Evolutionary conservation across 306 rosid species (phyloP).

Genomic region (Cercis canadensis): DNA sequence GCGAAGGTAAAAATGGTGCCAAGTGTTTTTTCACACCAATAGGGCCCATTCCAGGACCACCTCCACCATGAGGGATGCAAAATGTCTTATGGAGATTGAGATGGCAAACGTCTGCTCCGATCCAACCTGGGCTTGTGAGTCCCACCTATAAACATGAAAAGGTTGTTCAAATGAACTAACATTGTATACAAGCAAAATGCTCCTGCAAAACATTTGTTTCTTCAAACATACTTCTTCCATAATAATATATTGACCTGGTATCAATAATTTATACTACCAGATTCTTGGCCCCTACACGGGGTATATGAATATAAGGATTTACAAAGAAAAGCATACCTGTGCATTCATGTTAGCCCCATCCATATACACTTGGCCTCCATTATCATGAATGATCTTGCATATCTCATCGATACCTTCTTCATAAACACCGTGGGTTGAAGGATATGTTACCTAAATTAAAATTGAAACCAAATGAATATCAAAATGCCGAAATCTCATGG

Average conservation of each 20-base stretch:
- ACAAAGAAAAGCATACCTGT: constrained; percentile 61
- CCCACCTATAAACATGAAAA: constrained; percentile 70
- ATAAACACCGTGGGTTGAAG: constrained; percentile 97
- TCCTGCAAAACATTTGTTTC: constrained; percentile 8
- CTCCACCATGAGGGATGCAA: constrained; percentile 99
- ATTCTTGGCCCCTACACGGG: constrained; percentile 1
- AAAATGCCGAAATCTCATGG: background rate
- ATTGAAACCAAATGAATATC: constrained; percentile 39
- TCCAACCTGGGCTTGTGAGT: constrained; percentile 97
- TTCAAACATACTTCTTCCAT: constrained; percentile 17
- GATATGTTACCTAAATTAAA: constrained; percentile 87
- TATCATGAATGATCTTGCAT: constrained; percentile 95
- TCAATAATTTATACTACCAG: background rate
- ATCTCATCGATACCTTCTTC: constrained; percentile 99
- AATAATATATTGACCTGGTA: constrained; percentile 9
- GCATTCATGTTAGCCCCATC: constrained; percentile 99
- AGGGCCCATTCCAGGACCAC: constrained; percentile 99
- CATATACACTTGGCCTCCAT: constrained; percentile 99
- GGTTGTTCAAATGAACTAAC: constrained; percentile 14
- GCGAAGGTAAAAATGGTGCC: constrained; percentile 98
- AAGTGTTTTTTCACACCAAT: constrained; percentile 99
- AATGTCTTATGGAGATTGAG: constrained; percentile 99
- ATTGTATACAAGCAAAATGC: background rate
- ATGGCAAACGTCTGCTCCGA: constrained; percentile 99
- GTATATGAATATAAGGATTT: constrained; percentile 12